Base-by-base conservation (phyloP, 805 yeast genomes). In the Candida maltosa region DNA sequence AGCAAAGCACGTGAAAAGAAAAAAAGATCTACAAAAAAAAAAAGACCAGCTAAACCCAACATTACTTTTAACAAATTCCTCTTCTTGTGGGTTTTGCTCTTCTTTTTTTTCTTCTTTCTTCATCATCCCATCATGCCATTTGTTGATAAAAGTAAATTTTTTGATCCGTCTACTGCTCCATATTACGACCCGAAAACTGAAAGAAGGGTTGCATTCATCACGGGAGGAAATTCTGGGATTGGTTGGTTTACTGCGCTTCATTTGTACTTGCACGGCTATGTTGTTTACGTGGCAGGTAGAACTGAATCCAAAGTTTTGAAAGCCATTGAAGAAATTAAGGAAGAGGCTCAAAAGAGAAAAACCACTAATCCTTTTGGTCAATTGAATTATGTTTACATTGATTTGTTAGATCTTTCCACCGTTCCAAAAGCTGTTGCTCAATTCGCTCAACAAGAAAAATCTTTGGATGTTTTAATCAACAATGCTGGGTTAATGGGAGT, bases 301-400 rank as follows among this genome's bases (percentile, higher is more conserved):
- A 60, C 52, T 26, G 58, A 54, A 36, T 28, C 38, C 10, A 63
- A 55, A 41, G 60, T 59, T 5, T n/a, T 30, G 7, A 48, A 49
- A 33, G 69, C 70, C 3, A 57, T 65, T 26, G 50, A 44, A 6
- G 63, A 52, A 3, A 59, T 66, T 17, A 47, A 56, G 32, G 25
- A 26, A 2, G 70, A 65, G 40, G 70, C 70, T 2, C 37, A 42
- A 6, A 38, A 33, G 8, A 47, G 70, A 36, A 26, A 23, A 4
- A 31, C 32, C 11, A 22, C 38, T 5, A 29, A 40, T 39, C 51
- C 39, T 28, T 44, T 74, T 16, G 88, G 89, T 0, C 70, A 70
- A 33, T 53, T 83, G 15, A 59, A 65, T 35, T 73, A 62, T 40
- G 42, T 83, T 9, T 73, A 77, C 34, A 47, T 78, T 36, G 89